Percentiles rank a stretch among this genome's conserved stretches.
Evolutionary conservation across 495 filamentous ascomycete genomes (phyloP).

Genomic region (Penicillium steckii): DNA sequence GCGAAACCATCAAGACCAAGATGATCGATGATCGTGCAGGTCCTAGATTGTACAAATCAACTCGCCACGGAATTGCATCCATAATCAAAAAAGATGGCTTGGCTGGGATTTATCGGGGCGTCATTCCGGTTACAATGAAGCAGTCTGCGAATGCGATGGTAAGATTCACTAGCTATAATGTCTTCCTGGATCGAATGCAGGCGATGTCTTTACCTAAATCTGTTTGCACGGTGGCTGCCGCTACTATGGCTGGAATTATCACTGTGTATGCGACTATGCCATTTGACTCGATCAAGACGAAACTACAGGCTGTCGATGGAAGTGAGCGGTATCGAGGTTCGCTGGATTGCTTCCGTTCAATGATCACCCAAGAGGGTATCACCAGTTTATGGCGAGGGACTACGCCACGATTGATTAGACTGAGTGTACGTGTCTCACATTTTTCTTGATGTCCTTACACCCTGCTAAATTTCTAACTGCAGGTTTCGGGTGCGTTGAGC

Average conservation of each 20-base stretch:
- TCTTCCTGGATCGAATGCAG: slow-evolving; percentile 18
- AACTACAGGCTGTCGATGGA: slow-evolving; percentile 51
- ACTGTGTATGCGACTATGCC: slow-evolving; percentile 55
- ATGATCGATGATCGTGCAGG: slow-evolving; percentile 28
- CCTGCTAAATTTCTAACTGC: background rate
- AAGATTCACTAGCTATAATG: slow-evolving; percentile 29
- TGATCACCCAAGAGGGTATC: slow-evolving; percentile 14
- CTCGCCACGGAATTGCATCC: slow-evolving; percentile 14
- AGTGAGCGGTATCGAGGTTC: slow-evolving; percentile 11
- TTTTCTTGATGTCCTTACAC: background rate
- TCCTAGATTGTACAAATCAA: slow-evolving; percentile 14
- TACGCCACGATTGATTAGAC: slow-evolving; percentile 14
- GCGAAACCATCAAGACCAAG: slow-evolving; percentile 32
- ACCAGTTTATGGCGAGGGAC: slow-evolving; percentile 19
- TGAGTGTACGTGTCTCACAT: slow-evolving; percentile 14
- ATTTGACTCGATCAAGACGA: slow-evolving; percentile 66
- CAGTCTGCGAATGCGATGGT: slow-evolving; percentile 32
- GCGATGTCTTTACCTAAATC: background rate
- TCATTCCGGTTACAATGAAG: slow-evolving; percentile 28
- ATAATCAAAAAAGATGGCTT: slow-evolving; percentile 20
- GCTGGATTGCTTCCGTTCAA: slow-evolving; percentile 13
- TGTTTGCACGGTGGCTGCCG: slow-evolving; percentile 17
- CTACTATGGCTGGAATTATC: slow-evolving; percentile 26
- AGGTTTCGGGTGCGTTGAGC: slow-evolving; percentile 10
- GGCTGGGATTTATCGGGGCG: slow-evolving; percentile 22